Evolutionary conservation across 2,329 filamentous ascomycete species (phyloP), one percentile per base, ranked within the genome.

Genomic region (Cadophora sp.): DNA sequence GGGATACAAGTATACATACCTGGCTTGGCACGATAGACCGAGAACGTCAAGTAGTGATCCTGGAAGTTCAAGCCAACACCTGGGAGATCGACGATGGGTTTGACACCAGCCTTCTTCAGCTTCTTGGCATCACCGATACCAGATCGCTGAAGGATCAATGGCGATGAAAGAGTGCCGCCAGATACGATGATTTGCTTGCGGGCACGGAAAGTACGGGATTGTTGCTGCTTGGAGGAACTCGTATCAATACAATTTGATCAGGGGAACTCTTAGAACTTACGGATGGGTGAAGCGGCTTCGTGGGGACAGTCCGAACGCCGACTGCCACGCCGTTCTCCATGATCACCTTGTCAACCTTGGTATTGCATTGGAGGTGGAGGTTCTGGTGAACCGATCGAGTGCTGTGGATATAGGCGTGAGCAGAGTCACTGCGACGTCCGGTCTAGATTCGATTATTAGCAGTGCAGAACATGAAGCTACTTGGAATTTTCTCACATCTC

Each of bases 381-480:
- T 89, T 89, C 0, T 84, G 81, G 62, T 87, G 81, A 48, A 90
- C 85, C 1, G 91, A 84, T 61, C 92, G 86, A 5, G 92, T 94
- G 64, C 89, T 88, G 79, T 95, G 92, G 69, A 95, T 84, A 73
- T 94, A 94, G 1, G 88, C 91, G 75, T 93, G 91, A 7, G 92
- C 92, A 64, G 89, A 91, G 79, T 94, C 92, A 68, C 89, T 91
- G 67, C 92, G 90, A 62, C 92, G 88, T 55, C 91, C 91, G 75
- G 86, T 88, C 79, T 87, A 65, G 16, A 22, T 9, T 1, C n/a
- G 22, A 9, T 40, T n/a, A 16, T 68, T 58, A 65, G 62, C 40
- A 26, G 27, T 16, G n/a, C 11, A 24, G 14, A 5, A 51, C 2
- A 24, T 29, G 8, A 24, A 24, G 14, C 4, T 43, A 8, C 34